Percentiles rank a stretch among this genome's conserved stretches.
phyloP scores from a whole-genome alignment of 306 rosid genomes.

The Quercus parvula region DNA sequence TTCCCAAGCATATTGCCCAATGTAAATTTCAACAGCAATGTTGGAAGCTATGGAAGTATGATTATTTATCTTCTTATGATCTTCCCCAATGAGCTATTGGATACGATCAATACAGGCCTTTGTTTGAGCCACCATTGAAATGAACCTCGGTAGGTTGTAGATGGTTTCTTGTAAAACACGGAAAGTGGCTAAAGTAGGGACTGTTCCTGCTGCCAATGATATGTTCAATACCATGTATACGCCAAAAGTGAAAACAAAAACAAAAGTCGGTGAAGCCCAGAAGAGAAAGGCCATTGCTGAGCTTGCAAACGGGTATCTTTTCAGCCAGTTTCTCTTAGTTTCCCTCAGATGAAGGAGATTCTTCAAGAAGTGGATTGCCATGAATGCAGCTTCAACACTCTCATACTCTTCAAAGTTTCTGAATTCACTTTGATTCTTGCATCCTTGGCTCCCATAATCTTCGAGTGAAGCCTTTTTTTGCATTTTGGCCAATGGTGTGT shows the following conservation, averaged over 20 bases:
- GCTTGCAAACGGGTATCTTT: conserved; percentile 66
- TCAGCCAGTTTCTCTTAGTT: conserved; percentile 62
- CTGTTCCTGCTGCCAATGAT: conserved; percentile 67
- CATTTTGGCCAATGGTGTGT: too few relatives aligned
- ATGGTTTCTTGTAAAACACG: conserved; percentile 84
- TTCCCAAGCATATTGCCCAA: conserved; percentile 78
- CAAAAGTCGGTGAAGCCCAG: conserved; percentile 90
- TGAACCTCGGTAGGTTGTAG: conserved; percentile 81
- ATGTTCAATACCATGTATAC: conserved; percentile 52
- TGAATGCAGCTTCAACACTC: conserved; percentile 74
- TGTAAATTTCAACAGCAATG: conserved; percentile 51
- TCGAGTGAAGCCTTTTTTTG: too few relatives aligned
- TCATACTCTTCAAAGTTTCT: conserved; percentile 67
- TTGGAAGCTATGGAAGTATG: conserved; percentile 29
- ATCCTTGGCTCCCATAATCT: conserved; percentile 71
- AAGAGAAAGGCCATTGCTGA: conserved; percentile 77
- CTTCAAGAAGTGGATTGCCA: conserved; percentile 79
- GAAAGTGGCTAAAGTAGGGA: conserved; percentile 82
- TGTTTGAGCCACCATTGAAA: conserved; percentile 87
- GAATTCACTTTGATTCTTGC: conserved; percentile 76
- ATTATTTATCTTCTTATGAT: conserved; percentile 38
- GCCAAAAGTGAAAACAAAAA: conserved; percentile 78
- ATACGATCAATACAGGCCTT: conserved; percentile 75
- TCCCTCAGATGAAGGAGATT: conserved; percentile 65
- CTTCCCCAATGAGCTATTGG: conserved; percentile 55